Conservation (phyloP, 176 grass and related monocot genomes). For the Sorghum bicolor region Sorghum_bicolor_NCBIv3 NC_012875.2:47491501-47492000, state of each 20-base stretch:
- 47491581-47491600: constrained; percentile 76
- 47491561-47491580: constrained; percentile 60
- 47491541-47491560: constrained; percentile 78
- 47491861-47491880: not conserved
- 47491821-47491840: not conserved
- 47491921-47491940: not conserved
- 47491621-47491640: not conserved
- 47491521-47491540: constrained; percentile 67
- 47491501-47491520: constrained; percentile 61
- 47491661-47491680: constrained; percentile 59
- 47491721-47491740: constrained; percentile 42
- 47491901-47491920: not conserved
- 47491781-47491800: not conserved
- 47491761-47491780: not conserved
- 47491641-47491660: too few relatives aligned
- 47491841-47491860: too few relatives aligned
- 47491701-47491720: constrained; percentile 77
- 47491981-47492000: too few relatives aligned
- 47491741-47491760: not conserved
- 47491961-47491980: not conserved
- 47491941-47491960: not conserved
- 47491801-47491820: not conserved
- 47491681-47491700: constrained; percentile 74
- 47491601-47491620: not conserved
- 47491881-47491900: not conserved